A percentile compares a stretch with the other conserved stretches of the same genome.
These are phyloP conservation scores for Metarhizium anisopliae DNA, from an alignment of 2,329 filamentous ascomycete species.

Conservation along the genomic window DNA sequence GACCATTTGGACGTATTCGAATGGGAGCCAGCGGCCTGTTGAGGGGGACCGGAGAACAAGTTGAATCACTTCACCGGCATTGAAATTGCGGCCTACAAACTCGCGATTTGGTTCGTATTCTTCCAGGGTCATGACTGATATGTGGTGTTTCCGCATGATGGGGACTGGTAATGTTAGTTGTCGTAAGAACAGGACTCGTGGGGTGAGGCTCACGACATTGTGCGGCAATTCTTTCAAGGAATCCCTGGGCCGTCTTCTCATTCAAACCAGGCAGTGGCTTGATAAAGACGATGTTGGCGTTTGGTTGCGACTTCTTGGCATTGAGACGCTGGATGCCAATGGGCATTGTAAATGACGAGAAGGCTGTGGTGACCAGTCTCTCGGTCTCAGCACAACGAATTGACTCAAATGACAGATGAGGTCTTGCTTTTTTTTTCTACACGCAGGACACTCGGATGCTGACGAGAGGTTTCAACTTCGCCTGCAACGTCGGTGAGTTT, in stretches of 20 bases:
- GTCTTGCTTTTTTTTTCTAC: not conserved
- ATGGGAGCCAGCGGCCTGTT: slow-evolving; percentile 65
- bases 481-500: not conserved
- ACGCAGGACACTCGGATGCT: not conserved
- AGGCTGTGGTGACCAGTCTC: not conserved
- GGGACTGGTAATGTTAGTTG: slow-evolving; percentile 37
- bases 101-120: slow-evolving; percentile 75
- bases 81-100: slow-evolving; percentile 85
- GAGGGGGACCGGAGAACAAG: slow-evolving; percentile 64
- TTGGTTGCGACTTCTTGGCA: slow-evolving; percentile 63
- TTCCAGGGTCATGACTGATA: slow-evolving; percentile 63
- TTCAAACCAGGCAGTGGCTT: slow-evolving; percentile 62
- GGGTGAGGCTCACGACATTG: slow-evolving; percentile 51
- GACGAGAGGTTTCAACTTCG: not conserved
- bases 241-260: slow-evolving; percentile 56
- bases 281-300: slow-evolving; percentile 75
- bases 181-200: not conserved
- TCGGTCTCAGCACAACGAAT: not conserved
- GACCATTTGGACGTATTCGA: slow-evolving; percentile 82
- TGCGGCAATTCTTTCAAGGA: slow-evolving; percentile 68
- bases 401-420: not conserved
- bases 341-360: slow-evolving; percentile 49
- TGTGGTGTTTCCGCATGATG: slow-evolving; percentile 57
- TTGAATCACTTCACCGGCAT: slow-evolving; percentile 79
- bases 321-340: slow-evolving; percentile 74